These are phyloP conservation scores for Plasmopara viticola DNA, from an alignment of 352 stramenopile genomes.

Conservation along the genomic window DNA sequence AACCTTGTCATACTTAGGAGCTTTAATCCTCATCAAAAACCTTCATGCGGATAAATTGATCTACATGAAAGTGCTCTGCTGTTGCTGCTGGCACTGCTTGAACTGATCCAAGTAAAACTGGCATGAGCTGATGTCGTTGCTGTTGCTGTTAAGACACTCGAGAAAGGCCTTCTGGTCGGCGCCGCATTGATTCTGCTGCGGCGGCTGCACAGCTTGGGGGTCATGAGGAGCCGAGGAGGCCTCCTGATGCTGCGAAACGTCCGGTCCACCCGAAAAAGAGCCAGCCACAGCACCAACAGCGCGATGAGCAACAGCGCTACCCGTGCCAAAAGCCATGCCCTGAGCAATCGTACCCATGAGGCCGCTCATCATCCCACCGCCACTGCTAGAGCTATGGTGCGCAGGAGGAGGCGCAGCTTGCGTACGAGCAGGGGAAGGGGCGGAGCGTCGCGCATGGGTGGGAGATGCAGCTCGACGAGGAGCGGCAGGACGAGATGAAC, in stretches of 20 bases:
- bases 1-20: no score
- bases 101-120: slow-evolving; percentile 87
- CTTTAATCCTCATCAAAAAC: no score
- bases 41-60: background rate
- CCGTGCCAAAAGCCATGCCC: slow-evolving; percentile 97
- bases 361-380: slow-evolving; percentile 89
- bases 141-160: slow-evolving; percentile 80
- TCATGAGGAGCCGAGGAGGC: slow-evolving; percentile 20
- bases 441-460: slow-evolving; percentile 31
- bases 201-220: slow-evolving; percentile 23
- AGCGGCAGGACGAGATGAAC: slow-evolving; percentile 42
- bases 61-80: slow-evolving; percentile 68
- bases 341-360: slow-evolving; percentile 94
- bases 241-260: slow-evolving; percentile 39
- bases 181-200: slow-evolving; percentile 53
- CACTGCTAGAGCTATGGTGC: slow-evolving; percentile 41
- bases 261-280: slow-evolving; percentile 58
- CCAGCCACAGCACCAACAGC: slow-evolving; percentile 74
- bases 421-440: slow-evolving; percentile 42
- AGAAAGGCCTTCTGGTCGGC: slow-evolving; percentile 78
- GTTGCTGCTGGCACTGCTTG: slow-evolving; percentile 77
- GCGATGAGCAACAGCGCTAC: slow-evolving; percentile 93
- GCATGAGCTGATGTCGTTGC: slow-evolving; percentile 83
- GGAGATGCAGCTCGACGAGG: slow-evolving; percentile 40
- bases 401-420: slow-evolving; percentile 40